Conservation (phyloP, 2,329 filamentous ascomycete genomes). For the Beauveria sp. region DNA sequence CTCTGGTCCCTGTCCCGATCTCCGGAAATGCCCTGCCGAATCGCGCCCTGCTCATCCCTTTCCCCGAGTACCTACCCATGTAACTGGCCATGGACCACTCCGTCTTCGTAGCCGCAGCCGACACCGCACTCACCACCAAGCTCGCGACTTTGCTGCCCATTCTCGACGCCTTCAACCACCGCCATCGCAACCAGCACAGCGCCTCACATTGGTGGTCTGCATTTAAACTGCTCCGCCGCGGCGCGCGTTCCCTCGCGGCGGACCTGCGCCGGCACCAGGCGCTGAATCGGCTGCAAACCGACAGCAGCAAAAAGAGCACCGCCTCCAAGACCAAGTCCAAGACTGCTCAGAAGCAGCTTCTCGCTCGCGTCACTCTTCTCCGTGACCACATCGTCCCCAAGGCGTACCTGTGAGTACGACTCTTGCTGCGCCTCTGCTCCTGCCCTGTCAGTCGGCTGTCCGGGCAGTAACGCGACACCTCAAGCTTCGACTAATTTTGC, state of each 20-base stretch:
- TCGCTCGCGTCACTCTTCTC: not conserved
- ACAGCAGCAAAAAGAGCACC: not conserved
- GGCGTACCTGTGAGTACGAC: conserved; percentile 1
- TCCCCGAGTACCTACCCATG: too few relatives aligned
- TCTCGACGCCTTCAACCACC: conserved; percentile 67
- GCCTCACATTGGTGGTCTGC: conserved; percentile 71
- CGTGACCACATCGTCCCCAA: conserved; percentile 15
- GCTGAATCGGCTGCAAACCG: not conserved
- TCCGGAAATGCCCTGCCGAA: too few relatives aligned
- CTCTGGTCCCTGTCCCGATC: too few relatives aligned
- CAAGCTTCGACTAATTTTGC: not conserved
- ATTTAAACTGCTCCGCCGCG: conserved; percentile 64
- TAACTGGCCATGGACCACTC: not conserved
- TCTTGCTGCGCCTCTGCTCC: too few relatives aligned
- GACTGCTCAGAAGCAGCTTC: not conserved
- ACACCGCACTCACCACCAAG: not conserved
- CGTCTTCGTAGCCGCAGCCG: not conserved
- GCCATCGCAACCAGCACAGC: conserved; percentile 88
- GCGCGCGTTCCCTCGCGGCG: conserved; percentile 45
- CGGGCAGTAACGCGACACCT: not conserved
- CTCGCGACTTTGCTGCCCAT: conserved; percentile 40
- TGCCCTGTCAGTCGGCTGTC: not conserved
- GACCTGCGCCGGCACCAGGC: conserved; percentile 20
- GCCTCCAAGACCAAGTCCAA: conserved; percentile 5
- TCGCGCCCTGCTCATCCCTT: too few relatives aligned